Evolutionary conservation across 352 stramenopile species (phyloP), one percentile per base, ranked within the genome.

Genomic region (Phytophthora aleatoria): DNA sequence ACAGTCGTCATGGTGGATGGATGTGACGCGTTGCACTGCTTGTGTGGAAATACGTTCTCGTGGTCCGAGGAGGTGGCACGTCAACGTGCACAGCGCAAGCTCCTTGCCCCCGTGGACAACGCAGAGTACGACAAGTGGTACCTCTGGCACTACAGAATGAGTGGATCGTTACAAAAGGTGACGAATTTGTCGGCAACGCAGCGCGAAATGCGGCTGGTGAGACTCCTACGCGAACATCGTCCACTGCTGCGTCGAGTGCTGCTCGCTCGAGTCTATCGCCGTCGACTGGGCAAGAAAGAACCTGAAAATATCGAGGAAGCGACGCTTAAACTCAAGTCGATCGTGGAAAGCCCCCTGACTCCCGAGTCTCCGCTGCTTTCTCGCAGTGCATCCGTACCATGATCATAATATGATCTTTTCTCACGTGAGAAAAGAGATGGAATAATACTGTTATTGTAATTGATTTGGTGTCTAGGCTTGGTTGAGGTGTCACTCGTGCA

Each of bases 1-100:
- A 87, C 76, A 12, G 64, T 90, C 7, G 77, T 90, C 4, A 90
- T 86, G 57, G 76, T 90, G 28, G 81, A 90, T 39, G 81, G 81
- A 4, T 90, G 81, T 41, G 74, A 87, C 59, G 60, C 66, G 5
- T 62, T 90, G 24, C 64, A 61, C 33, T 90, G 81, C 42, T 38
- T 87, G 35, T 90, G 81, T 53, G 81, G 78, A 7, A 67, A 71
- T 31, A 69, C 76, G 31, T 87, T 90, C 50, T 64, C 81, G 45
- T 90, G 81, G 81, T 64, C 73, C 0, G 13, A 47, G 5, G 80
- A 87, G 28, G 70, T 89, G 49, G 58, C 64, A 13, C 81, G 80
- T 39, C 80, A 84, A 61, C 72, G 67, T n/a, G 28, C 52, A 4
- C 80, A 89, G 57, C 76, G 71, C 50, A 85, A 82, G 42, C 60